These are phyloP conservation scores for Colletotrichum godetiae DNA, from an alignment of 2,329 filamentous ascomycete genomes.

Conservation along the genomic window DNA sequence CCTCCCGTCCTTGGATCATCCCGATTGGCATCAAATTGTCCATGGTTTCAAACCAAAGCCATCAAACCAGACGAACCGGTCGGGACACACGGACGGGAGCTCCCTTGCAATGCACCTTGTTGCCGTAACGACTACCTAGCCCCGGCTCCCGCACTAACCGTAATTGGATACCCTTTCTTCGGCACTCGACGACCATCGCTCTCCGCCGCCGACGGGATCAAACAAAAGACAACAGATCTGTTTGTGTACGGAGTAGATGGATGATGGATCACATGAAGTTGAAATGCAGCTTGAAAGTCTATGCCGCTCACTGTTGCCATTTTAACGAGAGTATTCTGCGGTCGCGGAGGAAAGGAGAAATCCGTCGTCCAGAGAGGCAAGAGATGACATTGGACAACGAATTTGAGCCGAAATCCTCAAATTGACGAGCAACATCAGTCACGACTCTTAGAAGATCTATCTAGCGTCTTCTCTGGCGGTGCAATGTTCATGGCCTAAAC, in stretches of 20 bases:
- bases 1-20: not conserved
- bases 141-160: conserved; percentile 9
- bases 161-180: conserved; percentile 18
- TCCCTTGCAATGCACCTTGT: conserved; percentile 15
- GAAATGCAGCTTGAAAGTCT: not conserved
- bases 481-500: too few species aligned
- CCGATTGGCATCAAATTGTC: not conserved
- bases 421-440: too few species aligned
- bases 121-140: conserved; percentile 20
- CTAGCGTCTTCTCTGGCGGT: too few species aligned
- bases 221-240: not conserved
- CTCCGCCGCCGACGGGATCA: conserved; percentile 5
- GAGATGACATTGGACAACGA: not conserved
- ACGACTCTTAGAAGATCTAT: too few species aligned
- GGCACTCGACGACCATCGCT: conserved; percentile 17
- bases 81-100: conserved; percentile 28
- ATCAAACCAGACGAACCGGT: conserved; percentile 24
- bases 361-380: too few species aligned
- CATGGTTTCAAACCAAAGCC: not conserved
- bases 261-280: conserved; percentile 27
- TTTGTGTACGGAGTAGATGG: too few species aligned
- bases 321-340: not conserved
- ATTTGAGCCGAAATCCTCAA: too few species aligned
- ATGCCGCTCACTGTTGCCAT: not conserved
- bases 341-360: not conserved